These are phyloP conservation scores for Lecanicillium sp. DNA, from an alignment of 2,329 filamentous ascomycete genomes.

Conservation along the genomic window DNA sequence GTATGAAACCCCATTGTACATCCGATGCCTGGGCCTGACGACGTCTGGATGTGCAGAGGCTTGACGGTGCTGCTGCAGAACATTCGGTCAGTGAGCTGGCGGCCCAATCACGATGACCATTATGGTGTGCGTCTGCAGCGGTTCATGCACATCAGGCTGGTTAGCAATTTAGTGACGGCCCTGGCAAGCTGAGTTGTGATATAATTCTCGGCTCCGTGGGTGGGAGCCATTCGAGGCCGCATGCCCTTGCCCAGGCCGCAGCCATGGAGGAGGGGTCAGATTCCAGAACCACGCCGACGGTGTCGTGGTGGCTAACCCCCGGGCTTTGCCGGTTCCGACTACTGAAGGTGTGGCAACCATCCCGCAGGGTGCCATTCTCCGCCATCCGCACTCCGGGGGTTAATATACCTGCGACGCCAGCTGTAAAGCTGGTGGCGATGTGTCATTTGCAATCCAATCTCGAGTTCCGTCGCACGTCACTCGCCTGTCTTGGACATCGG, in stretches of 20 bases:
- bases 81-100: slow-evolving; percentile 10
- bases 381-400: too few relatives aligned
- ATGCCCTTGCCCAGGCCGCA: not conserved
- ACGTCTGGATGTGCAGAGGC: not conserved
- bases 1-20: slow-evolving; percentile 7
- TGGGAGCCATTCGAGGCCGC: too few relatives aligned
- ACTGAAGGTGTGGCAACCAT: too few relatives aligned
- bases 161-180: not conserved
- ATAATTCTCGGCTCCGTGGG: not conserved
- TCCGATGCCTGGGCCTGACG: not conserved
- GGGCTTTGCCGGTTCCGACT: slow-evolving; percentile 3
- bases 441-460: too few relatives aligned
- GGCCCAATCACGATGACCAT: slow-evolving; percentile 4
- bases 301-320: too few relatives aligned
- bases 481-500: too few relatives aligned
- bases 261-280: not conserved
- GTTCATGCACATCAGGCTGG: slow-evolving; percentile 9
- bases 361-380: too few relatives aligned
- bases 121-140: slow-evolving; percentile 4
- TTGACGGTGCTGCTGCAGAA: slow-evolving; percentile 7
- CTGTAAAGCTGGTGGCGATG: too few relatives aligned
- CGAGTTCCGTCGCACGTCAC: too few relatives aligned
- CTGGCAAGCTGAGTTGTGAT: slow-evolving; percentile 1
- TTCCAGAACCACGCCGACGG: not conserved
- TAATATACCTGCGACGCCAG: too few relatives aligned